Conservation (phyloP, 1,284 basidiomycete genomes). For the Ceratobasidium sp. region DNA sequence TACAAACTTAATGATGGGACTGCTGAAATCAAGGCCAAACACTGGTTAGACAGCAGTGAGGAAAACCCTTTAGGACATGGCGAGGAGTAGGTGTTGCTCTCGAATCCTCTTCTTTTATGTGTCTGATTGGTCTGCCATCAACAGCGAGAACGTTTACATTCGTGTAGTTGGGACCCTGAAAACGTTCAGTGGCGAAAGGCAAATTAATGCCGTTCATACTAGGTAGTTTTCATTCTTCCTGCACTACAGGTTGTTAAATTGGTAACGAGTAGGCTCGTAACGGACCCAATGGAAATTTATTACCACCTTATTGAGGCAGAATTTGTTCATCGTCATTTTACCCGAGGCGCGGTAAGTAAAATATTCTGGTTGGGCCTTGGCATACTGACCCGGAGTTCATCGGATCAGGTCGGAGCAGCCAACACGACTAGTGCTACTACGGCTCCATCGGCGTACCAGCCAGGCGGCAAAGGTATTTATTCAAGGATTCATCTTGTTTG, state of each 20-base stretch:
- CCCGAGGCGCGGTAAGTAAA: conserved; percentile 55
- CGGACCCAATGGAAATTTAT: conserved; percentile 82
- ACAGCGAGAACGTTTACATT: conserved; percentile 82
- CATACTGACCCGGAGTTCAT: conserved; percentile 47
- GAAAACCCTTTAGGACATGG: conserved; percentile 60
- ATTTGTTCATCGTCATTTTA: conserved; percentile 59
- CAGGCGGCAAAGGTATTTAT: conserved; percentile 39
- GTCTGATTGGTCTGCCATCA: background rate
- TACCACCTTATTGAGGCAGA: conserved; percentile 78
- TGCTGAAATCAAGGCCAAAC: conserved; percentile 85
- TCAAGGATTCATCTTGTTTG: conserved; percentile 8
- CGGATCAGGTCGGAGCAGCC: conserved; percentile 11
- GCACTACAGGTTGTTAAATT: background rate
- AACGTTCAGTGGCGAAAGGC: conserved; percentile 82
- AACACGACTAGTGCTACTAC: background rate
- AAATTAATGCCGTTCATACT: conserved; percentile 81
- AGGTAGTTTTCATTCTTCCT: background rate
- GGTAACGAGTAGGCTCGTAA: conserved; percentile 60
- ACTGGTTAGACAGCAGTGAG: conserved; percentile 78
- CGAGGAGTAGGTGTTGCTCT: conserved; percentile 57
- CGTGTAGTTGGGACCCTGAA: conserved; percentile 93
- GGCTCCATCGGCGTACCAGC: conserved; percentile 25
- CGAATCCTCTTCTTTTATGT: background rate
- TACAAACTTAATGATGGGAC: conserved; percentile 92
- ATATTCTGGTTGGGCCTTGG: conserved; percentile 46